Evolutionary conservation across 2,329 filamentous ascomycete genomes (phyloP), one percentile per base, ranked within the genome.

Genomic region (Knufia petricola): DNA sequence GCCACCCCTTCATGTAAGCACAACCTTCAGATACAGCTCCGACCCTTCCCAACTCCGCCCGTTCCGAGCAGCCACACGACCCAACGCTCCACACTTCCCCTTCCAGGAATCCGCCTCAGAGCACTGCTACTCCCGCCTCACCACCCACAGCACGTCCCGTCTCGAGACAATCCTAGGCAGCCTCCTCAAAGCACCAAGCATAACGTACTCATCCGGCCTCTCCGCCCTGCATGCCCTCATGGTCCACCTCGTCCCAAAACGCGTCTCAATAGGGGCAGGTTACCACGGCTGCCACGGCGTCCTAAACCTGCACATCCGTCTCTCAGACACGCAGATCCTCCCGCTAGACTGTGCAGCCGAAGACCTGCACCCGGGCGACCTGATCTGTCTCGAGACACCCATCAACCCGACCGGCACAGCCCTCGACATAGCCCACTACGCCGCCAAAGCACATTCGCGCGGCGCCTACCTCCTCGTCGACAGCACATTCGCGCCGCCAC

Each of bases 261-360:
- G 83, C 50, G 79, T 96, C 49, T 84, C 87, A 57, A 87, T 96
- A 55, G 82, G 82, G 31, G 81, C 76, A 13, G 89, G 88, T 36
- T 98, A 96, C 69, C 92, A 96, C 69, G 92, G 92, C 59, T 94
- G 87, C 67, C 87, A 95, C 65, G 87, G 86, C 52, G 85, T 95
- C 24, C 77, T 95, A 58, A 67, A 67, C 26, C 69, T 96, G 48
- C 74, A 94, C 56, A 67, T 76, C 51, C 85, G 87, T 54, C 78
- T 95, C 43, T 87, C 82, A 21, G 84, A 84, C 0, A 77, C 94
- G 21, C 67, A 82, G 62, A 76, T 83, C 56, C 73, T 95, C 2
- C 75, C 81, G 19, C 75, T 96, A 12, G 77, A 84, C 59, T 85
- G 80, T 60, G 71, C 79, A 7, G 71, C 76, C 12, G 76, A 78